Percentiles rank a stretch among this genome's conserved stretches.
Conservation (phyloP, 2,329 filamentous ascomycete species). For the Lachnellula cervina region DNA sequence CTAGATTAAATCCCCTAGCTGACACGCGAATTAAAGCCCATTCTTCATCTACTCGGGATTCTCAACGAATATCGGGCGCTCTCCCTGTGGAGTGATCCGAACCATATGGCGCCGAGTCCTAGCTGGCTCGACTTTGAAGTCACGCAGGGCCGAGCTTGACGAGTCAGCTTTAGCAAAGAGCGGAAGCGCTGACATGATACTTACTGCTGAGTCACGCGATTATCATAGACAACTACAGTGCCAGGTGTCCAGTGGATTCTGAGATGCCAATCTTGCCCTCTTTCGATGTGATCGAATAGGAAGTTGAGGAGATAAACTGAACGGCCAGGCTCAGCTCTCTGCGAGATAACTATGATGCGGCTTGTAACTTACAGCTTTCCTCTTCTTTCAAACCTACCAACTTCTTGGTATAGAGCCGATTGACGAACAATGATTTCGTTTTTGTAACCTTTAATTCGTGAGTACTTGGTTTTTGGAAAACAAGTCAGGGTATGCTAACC, state of each 20-base stretch:
- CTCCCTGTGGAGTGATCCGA: constrained; percentile 76
- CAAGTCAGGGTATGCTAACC: constrained; percentile 47
- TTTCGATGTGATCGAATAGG: constrained; percentile 65
- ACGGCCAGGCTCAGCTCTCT: background rate
- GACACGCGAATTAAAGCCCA: background rate
- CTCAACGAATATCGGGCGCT: constrained; percentile 45
- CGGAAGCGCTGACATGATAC: background rate
- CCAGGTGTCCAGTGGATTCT: constrained; percentile 49
- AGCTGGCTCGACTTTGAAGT: constrained; percentile 73
- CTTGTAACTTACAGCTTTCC: constrained; percentile 45
- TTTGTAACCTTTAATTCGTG: background rate
- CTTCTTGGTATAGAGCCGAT: constrained; percentile 47
- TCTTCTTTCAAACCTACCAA: constrained; percentile 71
- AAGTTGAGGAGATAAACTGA: constrained; percentile 50
- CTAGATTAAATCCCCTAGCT: too few relatives aligned
- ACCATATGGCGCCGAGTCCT: constrained; percentile 73
- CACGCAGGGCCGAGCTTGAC: constrained; percentile 53
- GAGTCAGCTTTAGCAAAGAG: background rate
- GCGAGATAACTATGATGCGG: background rate
- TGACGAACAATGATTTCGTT: background rate
- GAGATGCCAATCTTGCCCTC: constrained; percentile 63
- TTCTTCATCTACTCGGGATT: background rate
- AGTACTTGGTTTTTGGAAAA: background rate
- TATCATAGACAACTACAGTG: background rate
- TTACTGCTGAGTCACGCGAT: background rate